Evolutionary conservation across 352 stramenopile genomes (phyloP).

Genomic region (Pythium dissimile): DNA sequence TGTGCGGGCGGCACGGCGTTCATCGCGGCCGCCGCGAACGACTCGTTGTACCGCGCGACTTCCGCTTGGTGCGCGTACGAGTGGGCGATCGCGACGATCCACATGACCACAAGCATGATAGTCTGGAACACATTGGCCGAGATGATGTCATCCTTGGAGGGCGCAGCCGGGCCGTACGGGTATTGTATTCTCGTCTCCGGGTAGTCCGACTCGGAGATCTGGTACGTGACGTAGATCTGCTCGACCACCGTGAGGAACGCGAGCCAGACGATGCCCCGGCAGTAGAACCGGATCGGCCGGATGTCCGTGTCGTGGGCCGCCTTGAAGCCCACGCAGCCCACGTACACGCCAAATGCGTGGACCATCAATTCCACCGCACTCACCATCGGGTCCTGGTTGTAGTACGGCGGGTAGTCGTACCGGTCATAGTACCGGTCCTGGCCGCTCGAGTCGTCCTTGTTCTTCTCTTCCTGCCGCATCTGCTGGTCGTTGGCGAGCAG

Average conservation of each 20-base stretch:
- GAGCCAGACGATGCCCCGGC: conserved; percentile 71
- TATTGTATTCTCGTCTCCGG: conserved; percentile 67
- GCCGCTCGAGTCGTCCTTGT: conserved; percentile 24
- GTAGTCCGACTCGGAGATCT: conserved; percentile 76
- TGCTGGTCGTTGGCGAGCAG: conserved; percentile 81
- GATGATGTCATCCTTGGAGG: conserved; percentile 82
- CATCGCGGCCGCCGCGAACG: conserved; percentile 74
- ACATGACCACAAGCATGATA: conserved; percentile 83
- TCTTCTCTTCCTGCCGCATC: conserved; percentile 33
- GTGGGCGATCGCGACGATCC: conserved; percentile 75
- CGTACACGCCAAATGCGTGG: conserved; percentile 82
- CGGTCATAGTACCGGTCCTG: conserved; percentile 43
- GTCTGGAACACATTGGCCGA: conserved; percentile 84
- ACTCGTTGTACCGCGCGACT: conserved; percentile 80
- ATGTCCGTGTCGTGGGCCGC: conserved; percentile 85
- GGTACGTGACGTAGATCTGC: conserved; percentile 81
- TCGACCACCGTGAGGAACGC: conserved; percentile 70
- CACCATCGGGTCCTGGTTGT: conserved; percentile 71
- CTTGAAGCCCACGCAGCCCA: conserved; percentile 85
- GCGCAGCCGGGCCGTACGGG: conserved; percentile 64
- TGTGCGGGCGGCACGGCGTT: conserved; percentile 72
- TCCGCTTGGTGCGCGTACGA: conserved; percentile 74
- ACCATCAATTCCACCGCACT: conserved; percentile 67
- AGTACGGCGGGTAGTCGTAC: conserved; percentile 81
- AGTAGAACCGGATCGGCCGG: conserved; percentile 82